Evolutionary conservation across 2,329 filamentous ascomycete species (phyloP).

Genomic region (Fusarium sp.): DNA sequence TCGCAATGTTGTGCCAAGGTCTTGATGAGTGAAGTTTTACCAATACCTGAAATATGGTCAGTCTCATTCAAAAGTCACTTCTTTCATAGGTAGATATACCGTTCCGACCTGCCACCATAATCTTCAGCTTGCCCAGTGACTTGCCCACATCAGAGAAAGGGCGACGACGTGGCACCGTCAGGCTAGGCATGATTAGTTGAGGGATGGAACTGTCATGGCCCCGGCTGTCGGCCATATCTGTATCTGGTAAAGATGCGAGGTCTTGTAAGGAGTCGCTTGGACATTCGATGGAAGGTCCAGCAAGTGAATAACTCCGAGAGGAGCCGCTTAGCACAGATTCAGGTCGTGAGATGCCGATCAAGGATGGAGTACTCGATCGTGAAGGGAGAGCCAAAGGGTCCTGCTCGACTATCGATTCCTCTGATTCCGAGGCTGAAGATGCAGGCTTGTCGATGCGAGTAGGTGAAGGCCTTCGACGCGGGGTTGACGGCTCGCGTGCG

Average conservation of each 20-base stretch:
- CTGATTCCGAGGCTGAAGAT: slow-evolving; percentile 29
- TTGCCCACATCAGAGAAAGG: slow-evolving; percentile 91
- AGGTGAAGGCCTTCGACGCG: slow-evolving; percentile 32
- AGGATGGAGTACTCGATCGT: slow-evolving; percentile 42
- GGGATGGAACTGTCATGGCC: slow-evolving; percentile 54
- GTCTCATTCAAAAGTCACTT: neutral
- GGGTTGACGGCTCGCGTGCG: slow-evolving; percentile 31
- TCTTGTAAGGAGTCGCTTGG: slow-evolving; percentile 41
- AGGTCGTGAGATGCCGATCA: slow-evolving; percentile 41
- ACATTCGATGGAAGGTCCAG: slow-evolving; percentile 52
- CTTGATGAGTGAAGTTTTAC: slow-evolving; percentile 89
- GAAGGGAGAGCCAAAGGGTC: slow-evolving; percentile 35
- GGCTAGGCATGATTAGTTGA: slow-evolving; percentile 97
- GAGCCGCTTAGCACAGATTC: slow-evolving; percentile 55
- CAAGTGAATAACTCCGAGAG: slow-evolving; percentile 61
- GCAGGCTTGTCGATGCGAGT: slow-evolving; percentile 22
- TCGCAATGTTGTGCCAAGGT: slow-evolving; percentile 86
- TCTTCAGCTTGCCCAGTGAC: slow-evolving; percentile 82
- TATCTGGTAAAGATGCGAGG: slow-evolving; percentile 21
- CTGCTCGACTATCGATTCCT: slow-evolving; percentile 27
- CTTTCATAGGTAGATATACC: slow-evolving; percentile 57
- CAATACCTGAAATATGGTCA: slow-evolving; percentile 64
- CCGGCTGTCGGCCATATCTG: slow-evolving; percentile 27
- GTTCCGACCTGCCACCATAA: slow-evolving; percentile 82
- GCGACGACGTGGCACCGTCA: slow-evolving; percentile 85